Conservation (phyloP, 2,329 filamentous ascomycete species). For the Microcyclospora pomicola region DNA sequence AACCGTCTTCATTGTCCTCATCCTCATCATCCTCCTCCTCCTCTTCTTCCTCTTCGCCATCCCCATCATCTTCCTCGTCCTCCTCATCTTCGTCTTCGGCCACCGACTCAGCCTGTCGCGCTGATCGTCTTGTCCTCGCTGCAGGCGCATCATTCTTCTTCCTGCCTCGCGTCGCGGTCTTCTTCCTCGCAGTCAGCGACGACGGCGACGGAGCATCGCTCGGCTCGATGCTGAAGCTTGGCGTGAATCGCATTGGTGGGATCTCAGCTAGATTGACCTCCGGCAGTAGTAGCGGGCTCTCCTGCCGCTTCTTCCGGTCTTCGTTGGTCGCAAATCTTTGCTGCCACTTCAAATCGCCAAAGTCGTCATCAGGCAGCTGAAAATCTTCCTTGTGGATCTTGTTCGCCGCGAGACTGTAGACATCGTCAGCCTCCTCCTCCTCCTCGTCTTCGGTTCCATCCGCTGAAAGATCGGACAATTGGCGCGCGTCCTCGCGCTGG, state of each 20-base stretch:
- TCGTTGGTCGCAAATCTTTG: slow-evolving; percentile 17
- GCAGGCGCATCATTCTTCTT: slow-evolving; percentile 4
- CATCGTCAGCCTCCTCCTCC: slow-evolving; percentile 23
- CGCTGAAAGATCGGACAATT: slow-evolving; percentile 31
- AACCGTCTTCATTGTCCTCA: slow-evolving; percentile 10
- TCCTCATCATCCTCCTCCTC: slow-evolving; percentile 12
- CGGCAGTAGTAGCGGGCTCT: slow-evolving; percentile 15
- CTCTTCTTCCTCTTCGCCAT: slow-evolving; percentile 13
- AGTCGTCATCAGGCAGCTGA: slow-evolving; percentile 26
- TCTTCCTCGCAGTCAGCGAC: slow-evolving; percentile 7
- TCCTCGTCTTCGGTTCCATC: slow-evolving; percentile 27
- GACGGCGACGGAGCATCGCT: slow-evolving; percentile 12
- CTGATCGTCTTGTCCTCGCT: slow-evolving; percentile 10
- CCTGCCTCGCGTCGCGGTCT: slow-evolving; percentile 1
- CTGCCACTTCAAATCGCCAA: slow-evolving; percentile 31
- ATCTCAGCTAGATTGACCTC: slow-evolving; percentile 20
- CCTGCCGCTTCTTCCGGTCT: slow-evolving; percentile 8
- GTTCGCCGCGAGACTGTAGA: slow-evolving; percentile 22
- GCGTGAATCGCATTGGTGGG: slow-evolving; percentile 20
- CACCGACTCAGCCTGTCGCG: slow-evolving; percentile 15
- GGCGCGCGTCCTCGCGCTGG: slow-evolving; percentile 56
- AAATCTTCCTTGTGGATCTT: slow-evolving; percentile 29
- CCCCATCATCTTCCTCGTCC: slow-evolving; percentile 12
- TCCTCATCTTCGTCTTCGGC: slow-evolving; percentile 15
- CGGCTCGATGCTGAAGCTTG: slow-evolving; percentile 18